Base-by-base conservation (phyloP, 2,329 filamentous ascomycete species). In the Colletotrichum chlorophyti region DNA sequence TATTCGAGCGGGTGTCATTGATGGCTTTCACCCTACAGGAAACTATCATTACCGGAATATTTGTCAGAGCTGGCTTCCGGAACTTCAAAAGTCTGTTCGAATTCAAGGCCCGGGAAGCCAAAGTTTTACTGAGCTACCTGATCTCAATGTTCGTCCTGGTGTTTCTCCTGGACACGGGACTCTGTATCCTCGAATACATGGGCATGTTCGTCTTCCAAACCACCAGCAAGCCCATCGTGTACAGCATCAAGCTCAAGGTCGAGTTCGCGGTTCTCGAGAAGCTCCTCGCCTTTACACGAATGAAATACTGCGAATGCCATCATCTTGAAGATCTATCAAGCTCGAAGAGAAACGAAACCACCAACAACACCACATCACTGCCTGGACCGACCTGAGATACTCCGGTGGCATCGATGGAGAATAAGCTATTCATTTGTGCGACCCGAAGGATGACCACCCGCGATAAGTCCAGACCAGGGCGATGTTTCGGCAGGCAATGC, bases 21-120 rank as follows among this genome's bases (percentile, higher is more conserved):
- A 81, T 79, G 7, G 72, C 80, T 4, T 85, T 85, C 65, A 83
- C 79, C 63, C 50, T 84, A 11, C 83, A 85, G 64, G 83, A 85
- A 54, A 74, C 79, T 49, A 72, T 83, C 60, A 76, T 85, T 37
- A 84, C 81, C 0, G 72, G 73, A 1, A 58, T 63, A 2, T 55
- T 61, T 4, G 53, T 55, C 9, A 76, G 75, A 62, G 76, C 80
- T 59, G 81, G 79, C 0, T 54, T 48, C 6, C 49, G 40, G n/a
- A 58, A 54, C 29, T 53, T 58, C 29, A 53, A 42, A 27, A 42
- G 41, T 4, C 51, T 58, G 2, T 58, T 58, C 54, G 50, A 58
- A 14, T 58, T 58, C 49, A 58, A 58, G 14, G 54, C 49, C 1
- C 6, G 42, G 2, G 54, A 54, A 15, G 54, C 49, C 4, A 41